A percentile compares a stretch with the other conserved stretches of the same genome.
Conservation (phyloP, 371 early-diverging fungal genomes). For the Umbelopsis sp. region DNA sequence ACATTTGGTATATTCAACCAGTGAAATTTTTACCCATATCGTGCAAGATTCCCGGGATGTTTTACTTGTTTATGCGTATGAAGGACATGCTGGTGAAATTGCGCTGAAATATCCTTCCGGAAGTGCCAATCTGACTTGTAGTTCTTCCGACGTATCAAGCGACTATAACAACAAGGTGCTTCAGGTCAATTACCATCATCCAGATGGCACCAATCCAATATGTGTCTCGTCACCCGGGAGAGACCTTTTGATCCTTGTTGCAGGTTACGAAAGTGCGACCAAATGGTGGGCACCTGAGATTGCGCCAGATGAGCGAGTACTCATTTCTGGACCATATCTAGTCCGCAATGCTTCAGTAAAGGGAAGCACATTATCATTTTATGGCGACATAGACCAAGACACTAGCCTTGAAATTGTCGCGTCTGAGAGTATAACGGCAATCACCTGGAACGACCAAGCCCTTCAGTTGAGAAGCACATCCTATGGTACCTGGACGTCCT, state of each 20-base stretch:
- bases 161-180: conserved; percentile 7
- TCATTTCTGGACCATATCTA: conserved; percentile 31
- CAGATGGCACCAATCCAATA: conserved; percentile 24
- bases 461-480: conserved; percentile 5
- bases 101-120: conserved; percentile 15
- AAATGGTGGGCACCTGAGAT: conserved; percentile 28
- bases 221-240: conserved; percentile 2
- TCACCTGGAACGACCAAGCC: conserved; percentile 25
- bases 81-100: conserved; percentile 29
- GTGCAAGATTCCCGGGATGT: conserved; percentile 21
- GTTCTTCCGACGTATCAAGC: conserved; percentile 5
- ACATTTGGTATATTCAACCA: conserved; percentile 30
- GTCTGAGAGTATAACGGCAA: conserved; percentile 7
- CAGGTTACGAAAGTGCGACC: conserved; percentile 26
- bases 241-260: conserved; percentile 22
- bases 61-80: conserved; percentile 26
- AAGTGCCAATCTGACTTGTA: conserved; percentile 6
- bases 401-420: conserved; percentile 27
- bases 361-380: conserved; percentile 19
- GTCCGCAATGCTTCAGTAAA: conserved; percentile 29
- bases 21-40: conserved; percentile 27
- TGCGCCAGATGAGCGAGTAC: conserved; percentile 5
- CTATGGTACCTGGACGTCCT: conserved; percentile 23
- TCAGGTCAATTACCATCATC: conserved; percentile 30
- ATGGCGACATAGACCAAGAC: conserved; percentile 25